A percentile compares a stretch with the other conserved stretches of the same genome.
Conservation (phyloP, 2,329 filamentous ascomycete genomes). For the Alternaria dauci region DNA sequence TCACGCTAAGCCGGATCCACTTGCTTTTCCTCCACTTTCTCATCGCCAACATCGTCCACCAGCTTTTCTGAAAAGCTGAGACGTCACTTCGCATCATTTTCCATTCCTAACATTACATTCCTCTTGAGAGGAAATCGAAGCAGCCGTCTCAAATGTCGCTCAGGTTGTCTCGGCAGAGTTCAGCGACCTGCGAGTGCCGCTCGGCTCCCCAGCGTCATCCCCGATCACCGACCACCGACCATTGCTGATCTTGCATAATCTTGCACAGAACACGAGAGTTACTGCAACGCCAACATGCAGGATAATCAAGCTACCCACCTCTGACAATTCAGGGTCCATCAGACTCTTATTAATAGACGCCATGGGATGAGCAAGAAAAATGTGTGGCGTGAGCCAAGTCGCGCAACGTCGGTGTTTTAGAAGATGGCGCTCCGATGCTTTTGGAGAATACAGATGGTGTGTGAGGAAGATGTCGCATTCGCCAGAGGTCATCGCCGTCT, state of each 20-base stretch:
- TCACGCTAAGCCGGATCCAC: neutral
- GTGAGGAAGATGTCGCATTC: conserved; percentile 13
- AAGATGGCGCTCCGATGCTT: conserved; percentile 13
- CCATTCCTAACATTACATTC: neutral
- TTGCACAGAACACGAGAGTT: neutral
- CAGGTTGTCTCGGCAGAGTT: conserved; percentile 5
- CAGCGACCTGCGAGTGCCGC: conserved; percentile 1
- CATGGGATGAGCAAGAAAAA: neutral
- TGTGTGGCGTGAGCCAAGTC: conserved; percentile 12
- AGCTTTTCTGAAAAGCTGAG: neutral
- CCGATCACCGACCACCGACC: conserved; percentile 9
- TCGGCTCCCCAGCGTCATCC: conserved; percentile 18
- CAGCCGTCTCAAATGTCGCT: neutral
- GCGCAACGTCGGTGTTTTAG: conserved; percentile 18
- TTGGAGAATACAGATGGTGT: conserved; percentile 11
- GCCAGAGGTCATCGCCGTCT: conserved; percentile 12
- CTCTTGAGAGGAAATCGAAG: neutral
- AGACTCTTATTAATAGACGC: conserved; percentile 15
- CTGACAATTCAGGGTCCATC: conserved; percentile 4
- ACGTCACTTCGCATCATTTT: conserved; percentile 1
- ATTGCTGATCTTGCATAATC: conserved; percentile 11
- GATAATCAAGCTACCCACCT: neutral
- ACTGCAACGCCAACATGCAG: conserved; percentile 4
- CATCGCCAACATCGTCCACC: conserved; percentile 1
- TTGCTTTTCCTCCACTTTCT: neutral